phyloP scores from a whole-genome alignment of 169 alveolate genomes.

The Miamiensis avidus region DNA sequence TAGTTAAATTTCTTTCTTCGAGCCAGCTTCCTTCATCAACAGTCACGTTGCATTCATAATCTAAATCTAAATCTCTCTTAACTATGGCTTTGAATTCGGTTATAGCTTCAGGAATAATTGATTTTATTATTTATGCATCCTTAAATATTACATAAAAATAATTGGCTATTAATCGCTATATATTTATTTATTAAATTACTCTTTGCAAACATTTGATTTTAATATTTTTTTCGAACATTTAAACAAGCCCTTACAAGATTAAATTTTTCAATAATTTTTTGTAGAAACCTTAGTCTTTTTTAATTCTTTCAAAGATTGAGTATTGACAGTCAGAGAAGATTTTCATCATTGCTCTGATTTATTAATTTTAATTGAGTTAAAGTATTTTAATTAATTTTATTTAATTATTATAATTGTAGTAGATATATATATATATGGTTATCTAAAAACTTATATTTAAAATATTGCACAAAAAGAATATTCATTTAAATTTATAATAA shows the following conservation, averaged over 20 bases:
- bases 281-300: constrained; percentile 47
- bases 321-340: constrained; percentile 47
- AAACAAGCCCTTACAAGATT: constrained; percentile 50
- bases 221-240: constrained; percentile 37
- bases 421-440: neutral
- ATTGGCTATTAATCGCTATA: neutral
- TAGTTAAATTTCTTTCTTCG: constrained; percentile 39
- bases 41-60: constrained; percentile 13
- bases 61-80: constrained; percentile 28
- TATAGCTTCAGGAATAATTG: constrained; percentile 24
- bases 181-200: constrained; percentile 5
- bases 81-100: constrained; percentile 29
- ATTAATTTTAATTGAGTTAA: too few species aligned
- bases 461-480: neutral
- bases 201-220: neutral
- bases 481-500: too few species aligned
- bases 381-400: too few species aligned
- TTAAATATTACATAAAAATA: neutral
- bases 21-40: constrained; percentile 31
- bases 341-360: constrained; percentile 41
- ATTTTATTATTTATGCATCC: constrained; percentile 5
- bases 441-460: too few species aligned
- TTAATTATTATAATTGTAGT: neutral
- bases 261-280: constrained; percentile 58
- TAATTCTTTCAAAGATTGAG: constrained; percentile 41